Percentiles rank a stretch among this genome's conserved stretches.
Evolutionary conservation across 164 flowering plant genomes (phyloP).

Genomic region (Paratinospora sagittata): DNA sequence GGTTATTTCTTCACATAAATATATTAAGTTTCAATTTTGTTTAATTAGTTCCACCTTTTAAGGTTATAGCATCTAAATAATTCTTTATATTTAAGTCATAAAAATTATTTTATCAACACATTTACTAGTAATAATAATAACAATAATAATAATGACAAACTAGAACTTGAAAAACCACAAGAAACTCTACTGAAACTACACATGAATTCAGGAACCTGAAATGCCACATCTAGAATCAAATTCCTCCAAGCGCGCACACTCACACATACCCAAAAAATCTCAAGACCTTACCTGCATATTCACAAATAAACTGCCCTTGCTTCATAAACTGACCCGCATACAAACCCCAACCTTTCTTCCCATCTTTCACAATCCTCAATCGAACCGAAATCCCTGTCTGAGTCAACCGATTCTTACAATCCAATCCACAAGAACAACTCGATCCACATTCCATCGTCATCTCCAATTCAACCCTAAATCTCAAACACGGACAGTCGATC

Average conservation of each 20-base stretch:
- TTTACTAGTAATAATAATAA: no score
- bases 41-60: no score
- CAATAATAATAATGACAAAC: no score
- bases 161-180: background rate
- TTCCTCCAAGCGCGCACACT: no score
- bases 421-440: conserved; percentile 53
- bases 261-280: no score
- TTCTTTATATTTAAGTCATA: no score
- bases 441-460: conserved; percentile 66
- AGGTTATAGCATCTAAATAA: no score
- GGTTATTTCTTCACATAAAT: no score
- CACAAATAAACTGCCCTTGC: conserved; percentile 61
- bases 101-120: no score
- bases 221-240: background rate
- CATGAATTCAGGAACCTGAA: background rate
- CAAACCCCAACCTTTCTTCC: conserved; percentile 78
- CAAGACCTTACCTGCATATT: conserved; percentile 62
- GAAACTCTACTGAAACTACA: background rate
- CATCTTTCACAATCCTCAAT: conserved; percentile 53
- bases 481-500: conserved; percentile 34
- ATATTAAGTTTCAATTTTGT: no score
- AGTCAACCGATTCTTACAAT: conserved; percentile 53
- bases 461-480: conserved; percentile 4
- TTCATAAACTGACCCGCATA: conserved; percentile 50
- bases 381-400: conserved; percentile 55